Evolutionary conservation across 2,329 filamentous ascomycete genomes (phyloP), one percentile per base, ranked within the genome.

Genomic region (Dothistroma septosporum): DNA sequence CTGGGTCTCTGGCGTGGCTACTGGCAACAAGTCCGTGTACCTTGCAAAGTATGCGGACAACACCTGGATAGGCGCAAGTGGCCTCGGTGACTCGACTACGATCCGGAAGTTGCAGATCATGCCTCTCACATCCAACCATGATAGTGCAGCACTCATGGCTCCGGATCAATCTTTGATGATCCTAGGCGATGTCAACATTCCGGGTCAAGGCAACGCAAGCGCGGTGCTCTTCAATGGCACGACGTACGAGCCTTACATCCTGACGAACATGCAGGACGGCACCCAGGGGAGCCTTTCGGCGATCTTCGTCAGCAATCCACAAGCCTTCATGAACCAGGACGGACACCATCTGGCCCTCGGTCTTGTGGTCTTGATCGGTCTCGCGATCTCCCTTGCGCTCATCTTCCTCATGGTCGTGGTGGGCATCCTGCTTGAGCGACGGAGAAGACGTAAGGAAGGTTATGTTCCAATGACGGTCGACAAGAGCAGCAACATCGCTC

Each of bases 141-240:
- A 79, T 37, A 76, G 80, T 14, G 86, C 83, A 1, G 76, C 83
- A 41, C 78, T 92, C 7, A 77, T 99, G 16, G 82, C 86, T 55
- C 76, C 82, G 19, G 80, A 86, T 63, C 86, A 94, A 73, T 83
- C 86, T 4, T 83, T 99, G 37, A 83, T 99, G 76, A 79, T 97
- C 54, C 91, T 91, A n/a, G 94, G 94, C 44, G 85, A 88, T 57
- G 85, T 99, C 66, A 83, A 86, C 65, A 81, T 97, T 19, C 85
- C 88, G 0, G 78, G 79, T 53, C 92, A 92, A 72, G 92, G 93
- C 61, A 87, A 87, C 60, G 91, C 89, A 6, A 96, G 93, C 14
- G 92, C 91, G 9, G 93, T 87, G 8, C 79, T 97, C 31, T 99
- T 90, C 79, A 91, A 97, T 71, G 94, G 94, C 69, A 91, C 87